Evolutionary conservation across 2,329 filamentous ascomycete genomes (phyloP), one percentile per base, ranked within the genome.

Genomic region (Paramyrothecium sp.): DNA sequence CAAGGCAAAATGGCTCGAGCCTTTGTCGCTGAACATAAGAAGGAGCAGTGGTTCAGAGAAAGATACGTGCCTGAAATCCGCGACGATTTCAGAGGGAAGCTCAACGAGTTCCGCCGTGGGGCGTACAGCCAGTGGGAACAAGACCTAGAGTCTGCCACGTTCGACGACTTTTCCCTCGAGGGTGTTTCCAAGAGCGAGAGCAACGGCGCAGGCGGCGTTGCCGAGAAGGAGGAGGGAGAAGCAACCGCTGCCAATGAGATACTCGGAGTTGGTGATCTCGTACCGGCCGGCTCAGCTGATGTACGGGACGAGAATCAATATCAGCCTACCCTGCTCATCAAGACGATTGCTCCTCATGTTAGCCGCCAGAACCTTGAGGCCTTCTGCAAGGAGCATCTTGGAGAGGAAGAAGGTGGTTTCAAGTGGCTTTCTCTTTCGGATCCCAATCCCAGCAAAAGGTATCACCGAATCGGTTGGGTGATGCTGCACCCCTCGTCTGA

Each of bases 41-140:
- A 88, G 48, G 95, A 99, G 72, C 94, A 99, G 71, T 99, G 95
- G 95, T 99, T 99, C 77, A 91, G 89, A 65, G 95, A 99, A 75
- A 88, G 92, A 70, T 99, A 99, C 67, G 88, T 96, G 30, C 85
- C 91, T 1, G 91, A 95, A 64, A 86, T 94, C 55, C 83, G 91
- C 54, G 88, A 93, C 63, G 81, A 84, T 2, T 86, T 97, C 67
- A 88, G 89, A 56, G 78, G 80, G 58, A 89, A 91, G 67, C 78
- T 98, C 54, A 89, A 89, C 72, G 89, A 92, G 51, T 92, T 91
- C 69, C 89, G 96, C 51, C 86, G 88, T 46, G 86, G 85, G 16
- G 85, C 87, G 54, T 97, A 95, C 73, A 85, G 82, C 51, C 91
- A 95, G 65, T 99, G 95, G 94, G 89, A 94, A 68, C 87, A 88